phyloP scores from a whole-genome alignment of 2,329 filamentous ascomycete species.

The Penicillium sp. region DNA sequence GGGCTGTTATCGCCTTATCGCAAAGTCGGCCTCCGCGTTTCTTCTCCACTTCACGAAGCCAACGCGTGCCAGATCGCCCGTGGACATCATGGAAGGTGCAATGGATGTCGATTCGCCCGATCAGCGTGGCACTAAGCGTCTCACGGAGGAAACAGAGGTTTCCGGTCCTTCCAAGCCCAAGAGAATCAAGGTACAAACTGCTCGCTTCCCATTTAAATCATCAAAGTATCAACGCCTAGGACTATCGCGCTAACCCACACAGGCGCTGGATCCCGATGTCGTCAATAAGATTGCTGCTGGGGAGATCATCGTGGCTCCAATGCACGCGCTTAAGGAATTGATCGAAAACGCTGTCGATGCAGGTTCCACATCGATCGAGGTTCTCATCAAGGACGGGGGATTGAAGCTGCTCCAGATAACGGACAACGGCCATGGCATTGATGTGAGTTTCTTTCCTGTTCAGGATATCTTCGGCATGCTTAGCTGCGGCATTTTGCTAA shows the following conservation, averaged over 20 bases:
- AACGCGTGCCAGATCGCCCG: conserved; percentile 5
- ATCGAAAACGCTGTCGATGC: conserved; percentile 98
- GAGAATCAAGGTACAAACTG: conserved; percentile 43
- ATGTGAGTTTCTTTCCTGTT: conserved; percentile 58
- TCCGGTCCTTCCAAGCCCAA: conserved; percentile 41
- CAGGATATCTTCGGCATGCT: no score
- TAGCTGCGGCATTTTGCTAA: no score
- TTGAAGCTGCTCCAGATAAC: conserved; percentile 94
- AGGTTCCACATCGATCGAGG: conserved; percentile 86
- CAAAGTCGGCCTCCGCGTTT: conserved; percentile 8
- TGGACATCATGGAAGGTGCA: conserved; percentile 32
- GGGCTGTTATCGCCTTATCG: conserved; percentile 27
- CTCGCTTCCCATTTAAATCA: no score
- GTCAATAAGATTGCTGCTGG: conserved; percentile 98
- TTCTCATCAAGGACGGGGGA: conserved; percentile 90
- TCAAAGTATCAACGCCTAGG: neutral
- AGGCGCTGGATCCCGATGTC: conserved; percentile 87
- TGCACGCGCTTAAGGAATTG: conserved; percentile 92
- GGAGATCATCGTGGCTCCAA: conserved; percentile 95
- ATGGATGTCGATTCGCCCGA: conserved; percentile 46
- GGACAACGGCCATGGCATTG: conserved; percentile 93
- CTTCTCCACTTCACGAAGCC: conserved; percentile 19
- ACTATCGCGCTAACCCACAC: conserved; percentile 7
- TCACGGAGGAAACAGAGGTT: conserved; percentile 46
- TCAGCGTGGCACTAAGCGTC: conserved; percentile 49